Conservation (phyloP, 2,329 filamentous ascomycete genomes). For the Pyrenochaeta sp. region DNA sequence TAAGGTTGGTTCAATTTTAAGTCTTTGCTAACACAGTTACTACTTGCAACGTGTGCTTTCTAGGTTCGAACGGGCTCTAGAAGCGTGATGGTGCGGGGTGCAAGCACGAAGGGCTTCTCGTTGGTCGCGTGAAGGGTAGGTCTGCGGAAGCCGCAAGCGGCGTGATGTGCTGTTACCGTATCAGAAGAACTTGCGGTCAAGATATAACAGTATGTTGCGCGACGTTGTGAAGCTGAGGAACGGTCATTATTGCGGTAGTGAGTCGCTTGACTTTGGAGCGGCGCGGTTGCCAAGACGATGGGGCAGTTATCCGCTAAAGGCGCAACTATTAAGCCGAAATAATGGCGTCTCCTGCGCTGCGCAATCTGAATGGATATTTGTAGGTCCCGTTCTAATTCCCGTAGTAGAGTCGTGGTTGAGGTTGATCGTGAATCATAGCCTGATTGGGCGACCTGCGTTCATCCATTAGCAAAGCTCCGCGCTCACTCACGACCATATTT, state of each 20-base stretch:
- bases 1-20: background rate
- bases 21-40: background rate
- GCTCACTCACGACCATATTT: too few species aligned
- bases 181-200: background rate
- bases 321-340: background rate
- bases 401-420: too few species aligned
- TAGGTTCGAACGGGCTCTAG: background rate
- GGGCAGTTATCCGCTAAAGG: background rate
- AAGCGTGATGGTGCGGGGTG: background rate
- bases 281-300: constrained; percentile 5
- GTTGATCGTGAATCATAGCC: too few species aligned
- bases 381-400: too few species aligned
- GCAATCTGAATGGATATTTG: too few species aligned
- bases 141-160: background rate
- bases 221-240: constrained; percentile 4
- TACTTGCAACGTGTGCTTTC: constrained; percentile 4
- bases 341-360: background rate
- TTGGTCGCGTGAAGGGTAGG: background rate
- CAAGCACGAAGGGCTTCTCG: constrained; percentile 3
- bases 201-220: constrained; percentile 1
- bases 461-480: too few species aligned
- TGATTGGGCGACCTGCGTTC: too few species aligned
- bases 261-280: constrained; percentile 7
- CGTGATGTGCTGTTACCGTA: background rate
- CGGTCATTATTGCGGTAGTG: constrained; percentile 2